These are phyloP conservation scores for Aspergillus baeticus DNA, from an alignment of 495 filamentous ascomycete genomes.

Conservation along the genomic window DNA sequence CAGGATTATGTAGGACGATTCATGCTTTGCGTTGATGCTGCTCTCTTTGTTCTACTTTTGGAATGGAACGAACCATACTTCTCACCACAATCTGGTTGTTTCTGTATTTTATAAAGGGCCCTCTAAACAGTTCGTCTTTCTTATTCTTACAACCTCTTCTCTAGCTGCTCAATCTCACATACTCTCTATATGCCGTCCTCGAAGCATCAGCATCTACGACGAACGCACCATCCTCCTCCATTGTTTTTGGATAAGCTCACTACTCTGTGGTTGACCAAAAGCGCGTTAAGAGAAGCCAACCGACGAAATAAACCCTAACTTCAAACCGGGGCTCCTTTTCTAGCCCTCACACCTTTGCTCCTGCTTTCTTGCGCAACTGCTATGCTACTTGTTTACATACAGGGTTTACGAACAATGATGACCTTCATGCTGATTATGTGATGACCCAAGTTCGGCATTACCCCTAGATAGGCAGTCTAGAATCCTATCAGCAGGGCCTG, in stretches of 20 bases:
- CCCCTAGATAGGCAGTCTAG: not conserved
- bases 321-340: not conserved
- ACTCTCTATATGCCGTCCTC: not conserved
- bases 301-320: not conserved
- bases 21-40: not conserved
- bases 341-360: not conserved
- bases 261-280: conserved; percentile 1
- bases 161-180: not conserved
- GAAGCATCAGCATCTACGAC: conserved; percentile 3
- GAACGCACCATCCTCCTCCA: conserved; percentile 1
- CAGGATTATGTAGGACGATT: too few relatives aligned
- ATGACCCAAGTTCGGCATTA: not conserved
- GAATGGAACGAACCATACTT: not conserved
- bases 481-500: not conserved
- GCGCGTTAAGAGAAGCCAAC: conserved; percentile 4
- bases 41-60: not conserved
- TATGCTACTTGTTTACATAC: conserved; percentile 4
- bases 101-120: not conserved
- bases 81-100: not conserved
- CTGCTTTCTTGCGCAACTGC: not conserved
- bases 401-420: not conserved
- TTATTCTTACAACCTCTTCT: not conserved
- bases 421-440: conserved; percentile 3
- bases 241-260: conserved; percentile 3
- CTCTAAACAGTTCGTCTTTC: not conserved